Base-by-base conservation (phyloP, 352 stramenopile species). In the Globisporangium emineosum region DNA sequence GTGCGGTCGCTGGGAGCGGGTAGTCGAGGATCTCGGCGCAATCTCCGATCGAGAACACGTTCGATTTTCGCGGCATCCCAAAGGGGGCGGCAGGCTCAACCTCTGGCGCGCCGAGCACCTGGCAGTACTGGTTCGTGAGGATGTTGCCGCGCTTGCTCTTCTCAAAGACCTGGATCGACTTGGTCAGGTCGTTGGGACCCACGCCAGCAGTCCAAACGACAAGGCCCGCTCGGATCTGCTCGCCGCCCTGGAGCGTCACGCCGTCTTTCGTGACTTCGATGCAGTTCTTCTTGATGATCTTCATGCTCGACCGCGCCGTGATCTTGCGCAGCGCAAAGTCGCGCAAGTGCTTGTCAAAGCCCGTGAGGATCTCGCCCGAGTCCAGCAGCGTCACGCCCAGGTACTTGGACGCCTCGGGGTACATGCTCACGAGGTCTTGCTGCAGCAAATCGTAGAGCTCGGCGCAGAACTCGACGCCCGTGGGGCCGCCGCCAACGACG, bases 401-500 rank as follows among this genome's bases (percentile, higher is more conserved):
- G 56, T 90, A 70, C 69, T 91, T 90, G 62, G 85, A 91, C 27
- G 81, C 77, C 61, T 91, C 60, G 6, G 85, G 85, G 56, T 93
- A 93, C 65, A 88, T 86, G 67, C 79, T 79, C 21, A 81, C 80
- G 2, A 99, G 88, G 72, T 99, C 97, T 35, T 97, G 76, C 53
- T 77, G 72, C 57, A 98, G 67, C 69, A 98, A 89, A 66, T 98
- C 97, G 73, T 98, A 90, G 53, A 99, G 78, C 75, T 99, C 97
- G 19, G 89, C 85, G 45, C 96, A 97, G 72, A 99, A 99, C 78
- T 99, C 97, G 65, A 98, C 93, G 51, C 83, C 89, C 0, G 96
- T 99, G 2, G 96, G 94, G 6, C 96, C 96, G 6, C 97, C 97
- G 6, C 97, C 97, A 10, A 99, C 97, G 9, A 99, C 91, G n/a